phyloP scores from a whole-genome alignment of 805 yeast species.

The Yarrowia divulgata region DNA sequence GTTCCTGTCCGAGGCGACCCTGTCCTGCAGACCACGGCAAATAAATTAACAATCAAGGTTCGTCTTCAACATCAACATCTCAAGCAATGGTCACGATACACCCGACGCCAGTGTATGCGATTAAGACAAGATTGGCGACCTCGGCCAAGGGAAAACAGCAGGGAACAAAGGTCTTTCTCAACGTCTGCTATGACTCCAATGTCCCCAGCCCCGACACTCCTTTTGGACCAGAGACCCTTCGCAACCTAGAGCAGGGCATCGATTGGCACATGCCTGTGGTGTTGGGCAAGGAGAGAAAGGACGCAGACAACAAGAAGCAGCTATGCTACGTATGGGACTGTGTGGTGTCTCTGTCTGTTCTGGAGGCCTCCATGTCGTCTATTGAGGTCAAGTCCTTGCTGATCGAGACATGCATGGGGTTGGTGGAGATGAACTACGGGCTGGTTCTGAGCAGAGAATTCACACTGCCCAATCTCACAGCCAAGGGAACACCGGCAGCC shows the following conservation, averaged over 20 bases:
- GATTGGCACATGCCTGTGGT: slow-evolving; percentile 88
- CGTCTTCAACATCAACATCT: background rate
- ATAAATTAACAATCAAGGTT: background rate
- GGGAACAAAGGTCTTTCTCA: slow-evolving; percentile 75
- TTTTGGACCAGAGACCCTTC: slow-evolving; percentile 65
- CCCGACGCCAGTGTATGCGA: slow-evolving; percentile 76
- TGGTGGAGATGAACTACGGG: slow-evolving; percentile 66
- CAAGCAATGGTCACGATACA: slow-evolving; percentile 44
- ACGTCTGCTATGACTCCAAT: slow-evolving; percentile 69
- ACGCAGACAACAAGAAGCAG: slow-evolving; percentile 70
- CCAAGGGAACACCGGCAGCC: slow-evolving; percentile 66
- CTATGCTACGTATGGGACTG: slow-evolving; percentile 77
- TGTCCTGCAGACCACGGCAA: no score
- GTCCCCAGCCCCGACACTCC: slow-evolving; percentile 67
- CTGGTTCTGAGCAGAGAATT: slow-evolving; percentile 66
- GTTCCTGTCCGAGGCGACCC: no score
- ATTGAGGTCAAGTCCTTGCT: slow-evolving; percentile 67
- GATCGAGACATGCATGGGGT: slow-evolving; percentile 84
- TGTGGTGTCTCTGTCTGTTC: slow-evolving; percentile 69
- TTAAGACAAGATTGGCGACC: slow-evolving; percentile 63
- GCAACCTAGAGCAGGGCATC: slow-evolving; percentile 68
- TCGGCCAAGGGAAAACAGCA: slow-evolving; percentile 45
- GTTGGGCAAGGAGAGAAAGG: slow-evolving; percentile 62
- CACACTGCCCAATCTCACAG: slow-evolving; percentile 71
- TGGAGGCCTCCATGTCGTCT: slow-evolving; percentile 67